Evolutionary conservation across 176 grass and related monocot species (phyloP).

Genomic region (Urochloa ruziziensis): DNA sequence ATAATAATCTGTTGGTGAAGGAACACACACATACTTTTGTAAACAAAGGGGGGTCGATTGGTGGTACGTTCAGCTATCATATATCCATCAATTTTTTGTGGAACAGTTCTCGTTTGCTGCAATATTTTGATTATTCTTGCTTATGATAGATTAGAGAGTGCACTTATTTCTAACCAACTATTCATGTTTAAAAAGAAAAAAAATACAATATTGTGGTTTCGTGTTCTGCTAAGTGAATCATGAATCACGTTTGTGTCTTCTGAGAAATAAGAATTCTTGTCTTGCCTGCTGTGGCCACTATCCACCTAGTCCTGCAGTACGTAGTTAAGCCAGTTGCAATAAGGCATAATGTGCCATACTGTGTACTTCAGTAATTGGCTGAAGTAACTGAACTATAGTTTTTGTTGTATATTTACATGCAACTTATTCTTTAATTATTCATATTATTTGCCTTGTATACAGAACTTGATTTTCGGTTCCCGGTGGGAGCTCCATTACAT

Average conservation of each 20-base stretch:
- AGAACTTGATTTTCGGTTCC: conserved; percentile 99
- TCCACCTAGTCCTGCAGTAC: background rate
- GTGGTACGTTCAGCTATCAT: conserved; percentile 57
- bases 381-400: background rate
- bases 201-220: background rate
- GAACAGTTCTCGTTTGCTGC: background rate
- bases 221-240: background rate
- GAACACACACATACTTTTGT: conserved; percentile 98
- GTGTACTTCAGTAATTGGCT: too few relatives aligned
- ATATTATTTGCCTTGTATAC: conserved; percentile 19
- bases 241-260: background rate
- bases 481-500: conserved; percentile 89
- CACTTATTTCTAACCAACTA: background rate
- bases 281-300: background rate
- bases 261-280: background rate
- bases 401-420: background rate
- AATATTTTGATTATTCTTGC: background rate
- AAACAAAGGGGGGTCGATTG: conserved; percentile 82
- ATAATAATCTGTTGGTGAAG: conserved; percentile 90
- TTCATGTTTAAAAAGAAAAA: background rate
- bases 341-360: background rate
- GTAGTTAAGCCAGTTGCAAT: background rate
- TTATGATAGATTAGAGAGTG: background rate
- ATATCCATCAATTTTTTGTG: background rate
- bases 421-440: background rate